phyloP scores from a whole-genome alignment of 371 early-diverging fungal genomes.

The Zopfochytrium polystomum region DNA sequence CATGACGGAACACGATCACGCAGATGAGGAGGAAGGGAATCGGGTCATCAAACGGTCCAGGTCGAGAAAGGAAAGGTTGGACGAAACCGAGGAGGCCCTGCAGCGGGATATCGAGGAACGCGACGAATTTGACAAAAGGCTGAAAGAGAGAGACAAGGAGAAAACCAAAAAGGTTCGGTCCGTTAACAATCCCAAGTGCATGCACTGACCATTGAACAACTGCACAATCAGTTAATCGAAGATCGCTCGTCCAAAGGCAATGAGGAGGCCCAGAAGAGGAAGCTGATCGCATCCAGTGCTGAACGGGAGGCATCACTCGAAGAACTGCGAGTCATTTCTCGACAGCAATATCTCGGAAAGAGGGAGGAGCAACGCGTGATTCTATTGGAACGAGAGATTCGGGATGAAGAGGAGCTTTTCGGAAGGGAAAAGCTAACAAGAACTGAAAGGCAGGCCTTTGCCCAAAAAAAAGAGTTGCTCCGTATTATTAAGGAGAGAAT shows the following conservation, averaged over 20 bases:
- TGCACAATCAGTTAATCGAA: constrained; percentile 53
- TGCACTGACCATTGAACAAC: neutral
- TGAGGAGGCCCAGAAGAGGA: constrained; percentile 62
- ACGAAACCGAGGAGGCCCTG: constrained; percentile 58
- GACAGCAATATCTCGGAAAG: constrained; percentile 85
- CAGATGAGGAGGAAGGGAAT: constrained; percentile 18
- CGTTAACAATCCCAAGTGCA: neutral
- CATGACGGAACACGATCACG: constrained; percentile 18
- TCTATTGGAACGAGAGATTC: constrained; percentile 70
- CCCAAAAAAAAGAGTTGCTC: constrained; percentile 79
- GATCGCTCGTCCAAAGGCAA: constrained; percentile 74
- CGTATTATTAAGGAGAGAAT: constrained; percentile 79
- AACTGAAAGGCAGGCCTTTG: constrained; percentile 70
- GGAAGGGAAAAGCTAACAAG: constrained; percentile 70
- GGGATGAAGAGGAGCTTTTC: constrained; percentile 87
- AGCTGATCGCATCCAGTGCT: constrained; percentile 78
- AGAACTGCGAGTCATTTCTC: constrained; percentile 74
- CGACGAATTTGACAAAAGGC: constrained; percentile 82
- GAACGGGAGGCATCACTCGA: constrained; percentile 55
- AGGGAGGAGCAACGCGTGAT: constrained; percentile 81
- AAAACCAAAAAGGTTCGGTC: constrained; percentile 63
- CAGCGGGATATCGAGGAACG: constrained; percentile 69
- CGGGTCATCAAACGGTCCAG: no score
- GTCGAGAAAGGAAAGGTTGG: no score
- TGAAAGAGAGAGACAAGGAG: constrained; percentile 79